A percentile compares a stretch with the other conserved stretches of the same genome.
Conservation (phyloP, 371 early-diverging fungal species). For the Smittium mucronatum region DNA sequence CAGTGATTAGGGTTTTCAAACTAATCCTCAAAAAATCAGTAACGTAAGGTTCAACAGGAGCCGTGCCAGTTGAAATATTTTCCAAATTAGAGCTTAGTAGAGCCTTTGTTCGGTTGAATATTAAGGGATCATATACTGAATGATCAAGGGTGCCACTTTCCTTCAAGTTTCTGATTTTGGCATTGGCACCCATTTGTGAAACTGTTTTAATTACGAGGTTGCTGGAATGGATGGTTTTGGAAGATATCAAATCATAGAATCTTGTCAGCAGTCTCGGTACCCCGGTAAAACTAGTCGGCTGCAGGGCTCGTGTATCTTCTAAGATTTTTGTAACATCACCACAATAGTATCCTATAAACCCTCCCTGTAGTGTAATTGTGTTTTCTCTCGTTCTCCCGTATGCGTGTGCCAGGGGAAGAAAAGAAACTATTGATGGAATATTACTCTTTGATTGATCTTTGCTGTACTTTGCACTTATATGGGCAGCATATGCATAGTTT, state of each 20-base stretch:
- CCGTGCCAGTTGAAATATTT: conserved; percentile 67
- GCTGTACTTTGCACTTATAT: neutral
- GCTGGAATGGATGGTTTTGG: conserved; percentile 34
- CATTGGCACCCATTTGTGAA: conserved; percentile 47
- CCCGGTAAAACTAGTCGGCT: conserved; percentile 72
- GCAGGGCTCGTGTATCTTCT: conserved; percentile 66
- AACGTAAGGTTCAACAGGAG: conserved; percentile 77
- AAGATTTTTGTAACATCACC: conserved; percentile 64
- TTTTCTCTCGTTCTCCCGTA: conserved; percentile 62
- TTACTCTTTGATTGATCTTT: conserved; percentile 19
- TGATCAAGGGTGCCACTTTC: conserved; percentile 47
- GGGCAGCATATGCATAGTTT: conserved; percentile 34
- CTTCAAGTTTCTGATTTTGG: conserved; percentile 44
- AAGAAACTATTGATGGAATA: conserved; percentile 36
- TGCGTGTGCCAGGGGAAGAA: conserved; percentile 78
- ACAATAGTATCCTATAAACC: conserved; percentile 63
- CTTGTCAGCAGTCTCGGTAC: conserved; percentile 87
- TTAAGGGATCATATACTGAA: conserved; percentile 74
- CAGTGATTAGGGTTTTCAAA: conserved; percentile 67
- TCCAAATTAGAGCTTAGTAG: conserved; percentile 84
- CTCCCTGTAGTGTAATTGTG: conserved; percentile 38
- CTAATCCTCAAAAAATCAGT: conserved; percentile 76
- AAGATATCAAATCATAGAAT: conserved; percentile 65
- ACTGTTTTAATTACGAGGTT: conserved; percentile 22
- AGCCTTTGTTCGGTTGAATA: conserved; percentile 77